Evolutionary conservation across 768 basidiomycete species (phyloP).

Genomic region (Suillus tomentosus): DNA sequence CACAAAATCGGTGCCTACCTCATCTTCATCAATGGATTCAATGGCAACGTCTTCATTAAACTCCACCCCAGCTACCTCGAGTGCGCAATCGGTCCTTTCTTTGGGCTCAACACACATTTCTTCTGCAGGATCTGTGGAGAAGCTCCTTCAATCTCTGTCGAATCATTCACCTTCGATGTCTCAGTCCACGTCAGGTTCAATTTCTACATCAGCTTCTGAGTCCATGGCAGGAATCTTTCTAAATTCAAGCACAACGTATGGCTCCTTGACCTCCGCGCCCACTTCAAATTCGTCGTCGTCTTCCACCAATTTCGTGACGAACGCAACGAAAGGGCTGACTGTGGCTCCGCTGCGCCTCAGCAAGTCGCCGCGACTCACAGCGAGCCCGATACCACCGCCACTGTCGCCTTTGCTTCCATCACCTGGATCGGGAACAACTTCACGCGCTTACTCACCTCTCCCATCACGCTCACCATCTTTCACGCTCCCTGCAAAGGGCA

Average conservation of each 20-base stretch:
- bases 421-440: slow-evolving; percentile 15
- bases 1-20: background rate
- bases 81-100: slow-evolving; percentile 5
- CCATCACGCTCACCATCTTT: slow-evolving; percentile 23
- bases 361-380: slow-evolving; percentile 27
- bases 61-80: slow-evolving; percentile 1
- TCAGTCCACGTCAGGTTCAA: slow-evolving; percentile 8
- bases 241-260: slow-evolving; percentile 20
- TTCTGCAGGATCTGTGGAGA: slow-evolving; percentile 4
- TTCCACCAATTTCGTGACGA: background rate
- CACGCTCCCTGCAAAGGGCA: slow-evolving; percentile 2
- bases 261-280: slow-evolving; percentile 14
- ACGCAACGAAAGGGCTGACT: slow-evolving; percentile 9
- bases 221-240: slow-evolving; percentile 19
- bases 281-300: slow-evolving; percentile 11
- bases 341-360: slow-evolving; percentile 29
- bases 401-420: slow-evolving; percentile 17
- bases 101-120: background rate
- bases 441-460: slow-evolving; percentile 28
- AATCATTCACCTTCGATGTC: slow-evolving; percentile 4
- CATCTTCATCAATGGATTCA: background rate
- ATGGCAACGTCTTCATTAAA: background rate
- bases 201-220: slow-evolving; percentile 20
- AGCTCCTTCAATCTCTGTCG: background rate
- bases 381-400: slow-evolving; percentile 18